These are phyloP conservation scores for Fusarium buharicum DNA, from an alignment of 2,329 filamentous ascomycete species.

Conservation along the genomic window DNA sequence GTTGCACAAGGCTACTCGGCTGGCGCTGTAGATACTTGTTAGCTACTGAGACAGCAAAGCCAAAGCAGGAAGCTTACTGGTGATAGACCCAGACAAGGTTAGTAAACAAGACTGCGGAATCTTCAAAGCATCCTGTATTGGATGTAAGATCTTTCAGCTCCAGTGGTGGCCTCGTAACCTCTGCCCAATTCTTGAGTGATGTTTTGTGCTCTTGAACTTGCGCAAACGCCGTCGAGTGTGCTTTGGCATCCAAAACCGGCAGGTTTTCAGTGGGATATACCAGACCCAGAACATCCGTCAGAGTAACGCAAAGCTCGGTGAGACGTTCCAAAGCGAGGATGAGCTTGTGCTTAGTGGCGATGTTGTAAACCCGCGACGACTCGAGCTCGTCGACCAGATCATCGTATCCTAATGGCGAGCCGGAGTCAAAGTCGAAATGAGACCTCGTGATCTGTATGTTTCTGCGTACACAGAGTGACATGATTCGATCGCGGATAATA, in stretches of 20 bases:
- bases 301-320: constrained; percentile 25
- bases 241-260: constrained; percentile 13
- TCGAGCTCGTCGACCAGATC: constrained; percentile 35
- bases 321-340: constrained; percentile 26
- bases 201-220: constrained; percentile 28
- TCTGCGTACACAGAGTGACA: constrained; percentile 32
- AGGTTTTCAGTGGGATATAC: constrained; percentile 31
- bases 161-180: constrained; percentile 19
- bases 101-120: constrained; percentile 31
- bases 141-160: constrained; percentile 15
- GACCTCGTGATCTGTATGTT: constrained; percentile 31
- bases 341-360: constrained; percentile 35
- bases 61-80: constrained; percentile 13
- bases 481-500: constrained; percentile 35
- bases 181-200: constrained; percentile 18
- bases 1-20: constrained; percentile 31
- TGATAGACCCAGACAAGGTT: constrained; percentile 41
- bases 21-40: constrained; percentile 4
- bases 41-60: rapidly evolving
- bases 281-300: constrained; percentile 33
- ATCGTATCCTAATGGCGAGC: constrained; percentile 24
- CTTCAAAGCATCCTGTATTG: constrained; percentile 11
- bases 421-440: constrained; percentile 29
- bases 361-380: constrained; percentile 30
- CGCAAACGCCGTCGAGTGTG: constrained; percentile 21